phyloP scores from a whole-genome alignment of 768 basidiomycete genomes.

The Sarcomyxa edulis region DNA sequence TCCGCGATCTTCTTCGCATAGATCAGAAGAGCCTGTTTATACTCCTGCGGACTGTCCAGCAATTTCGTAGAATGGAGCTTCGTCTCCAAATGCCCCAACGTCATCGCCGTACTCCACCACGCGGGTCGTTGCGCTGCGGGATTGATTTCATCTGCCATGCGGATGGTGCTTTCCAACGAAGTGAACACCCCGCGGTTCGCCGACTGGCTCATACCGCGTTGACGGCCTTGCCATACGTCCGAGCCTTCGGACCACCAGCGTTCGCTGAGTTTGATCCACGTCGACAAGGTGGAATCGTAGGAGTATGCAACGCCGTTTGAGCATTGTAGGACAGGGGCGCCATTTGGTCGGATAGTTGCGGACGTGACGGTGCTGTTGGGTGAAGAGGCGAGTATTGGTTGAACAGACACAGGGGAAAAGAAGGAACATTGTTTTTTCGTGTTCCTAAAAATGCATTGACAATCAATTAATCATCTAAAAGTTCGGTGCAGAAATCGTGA shows the following conservation, averaged over 20 bases:
- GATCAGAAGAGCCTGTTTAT: slow-evolving; percentile 63
- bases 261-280: slow-evolving; percentile 76
- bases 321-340: slow-evolving; percentile 69
- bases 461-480: background rate
- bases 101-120: slow-evolving; percentile 83
- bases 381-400: slow-evolving; percentile 48
- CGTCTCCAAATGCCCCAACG: slow-evolving; percentile 86
- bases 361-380: slow-evolving; percentile 60
- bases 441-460: slow-evolving; percentile 46
- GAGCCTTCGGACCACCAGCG: slow-evolving; percentile 85
- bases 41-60: slow-evolving; percentile 83
- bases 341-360: slow-evolving; percentile 71
- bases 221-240: slow-evolving; percentile 75
- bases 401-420: slow-evolving; percentile 63
- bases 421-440: slow-evolving; percentile 59
- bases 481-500: slow-evolving; percentile 3
- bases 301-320: slow-evolving; percentile 77
- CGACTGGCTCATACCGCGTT: slow-evolving; percentile 36
- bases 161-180: slow-evolving; percentile 42
- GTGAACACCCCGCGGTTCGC: slow-evolving; percentile 50
- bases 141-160: slow-evolving; percentile 26
- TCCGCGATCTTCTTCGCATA: slow-evolving; percentile 88
- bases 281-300: slow-evolving; percentile 60
- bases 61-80: slow-evolving; percentile 66
- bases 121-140: slow-evolving; percentile 37